Percentiles rank a stretch among this genome's conserved stretches.
phyloP scores from a whole-genome alignment of 352 stramenopile genomes.

The Peronosclerospora sorghi region DNA sequence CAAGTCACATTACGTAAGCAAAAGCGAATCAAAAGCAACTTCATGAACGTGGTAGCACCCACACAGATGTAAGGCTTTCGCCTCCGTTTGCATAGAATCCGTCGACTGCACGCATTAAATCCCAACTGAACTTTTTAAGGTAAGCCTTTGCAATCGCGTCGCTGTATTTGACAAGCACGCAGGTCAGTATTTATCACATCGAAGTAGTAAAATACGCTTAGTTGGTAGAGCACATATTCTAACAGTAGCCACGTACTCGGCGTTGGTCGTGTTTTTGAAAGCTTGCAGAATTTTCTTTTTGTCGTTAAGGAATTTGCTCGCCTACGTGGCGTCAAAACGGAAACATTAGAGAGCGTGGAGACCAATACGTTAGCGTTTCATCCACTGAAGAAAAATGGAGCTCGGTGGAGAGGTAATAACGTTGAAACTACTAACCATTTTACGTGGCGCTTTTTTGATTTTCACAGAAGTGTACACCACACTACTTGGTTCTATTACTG shows the following conservation, averaged over 20 bases:
- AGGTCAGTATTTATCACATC: background rate
- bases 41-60: background rate
- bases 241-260: constrained; percentile 26
- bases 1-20: background rate
- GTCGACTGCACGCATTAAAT: constrained; percentile 65
- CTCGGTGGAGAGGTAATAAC: background rate
- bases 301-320: constrained; percentile 35
- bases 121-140: constrained; percentile 70
- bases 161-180: constrained; percentile 12
- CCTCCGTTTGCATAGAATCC: constrained; percentile 66
- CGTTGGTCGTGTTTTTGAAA: constrained; percentile 71
- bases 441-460: no score
- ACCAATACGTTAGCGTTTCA: constrained; percentile 1
- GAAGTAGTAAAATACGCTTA: background rate
- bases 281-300: constrained; percentile 64
- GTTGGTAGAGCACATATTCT: background rate
- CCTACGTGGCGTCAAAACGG: constrained; percentile 6
- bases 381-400: background rate
- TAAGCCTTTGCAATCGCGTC: constrained; percentile 63
- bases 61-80: constrained; percentile 20
- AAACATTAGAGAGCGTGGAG: background rate
- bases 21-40: background rate
- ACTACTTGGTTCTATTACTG: no score
- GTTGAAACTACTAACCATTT: no score
- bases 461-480: no score